Evolutionary conservation across 2,329 filamentous ascomycete genomes (phyloP).

Genomic region (Paracoccidioides lutzii): DNA sequence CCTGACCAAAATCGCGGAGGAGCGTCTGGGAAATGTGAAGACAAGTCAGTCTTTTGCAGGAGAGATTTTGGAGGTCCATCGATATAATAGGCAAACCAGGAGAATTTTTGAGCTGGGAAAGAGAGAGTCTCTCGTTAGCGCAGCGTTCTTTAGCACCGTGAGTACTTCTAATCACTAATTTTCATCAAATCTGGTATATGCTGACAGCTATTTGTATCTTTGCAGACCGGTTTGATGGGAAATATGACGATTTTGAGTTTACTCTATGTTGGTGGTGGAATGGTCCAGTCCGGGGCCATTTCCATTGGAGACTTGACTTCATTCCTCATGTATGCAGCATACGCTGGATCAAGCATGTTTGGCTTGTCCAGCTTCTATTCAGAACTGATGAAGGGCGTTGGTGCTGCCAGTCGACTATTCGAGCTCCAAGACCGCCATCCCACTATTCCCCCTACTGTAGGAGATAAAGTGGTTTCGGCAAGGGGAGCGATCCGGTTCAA

Average conservation of each 20-base stretch:
- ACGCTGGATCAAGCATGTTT: slow-evolving; percentile 72
- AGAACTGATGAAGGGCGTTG: slow-evolving; percentile 97
- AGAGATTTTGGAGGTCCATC: slow-evolving; percentile 74
- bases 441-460: slow-evolving; percentile 75
- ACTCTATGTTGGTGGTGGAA: slow-evolving; percentile 77
- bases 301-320: slow-evolving; percentile 85
- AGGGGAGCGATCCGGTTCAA: slow-evolving; percentile 81
- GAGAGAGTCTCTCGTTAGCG: slow-evolving; percentile 74
- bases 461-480: slow-evolving; percentile 64
- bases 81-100: slow-evolving; percentile 85
- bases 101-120: slow-evolving; percentile 85
- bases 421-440: slow-evolving; percentile 86
- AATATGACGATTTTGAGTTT: slow-evolving; percentile 93
- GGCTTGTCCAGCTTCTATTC: slow-evolving; percentile 94
- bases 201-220: slow-evolving; percentile 11
- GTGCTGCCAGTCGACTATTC: slow-evolving; percentile 89
- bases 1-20: slow-evolving; percentile 93
- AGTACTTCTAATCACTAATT: slow-evolving; percentile 12
- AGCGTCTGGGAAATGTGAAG: slow-evolving; percentile 90
- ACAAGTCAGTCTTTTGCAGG: slow-evolving; percentile 94
- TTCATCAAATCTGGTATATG: background rate
- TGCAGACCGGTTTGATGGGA: slow-evolving; percentile 73
- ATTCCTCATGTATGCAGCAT: slow-evolving; percentile 97
- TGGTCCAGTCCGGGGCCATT: slow-evolving; percentile 77
- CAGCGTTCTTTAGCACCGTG: slow-evolving; percentile 67